phyloP scores from a whole-genome alignment of 1,139 yeast species.

The Magnusiomyces paraingens region DNA sequence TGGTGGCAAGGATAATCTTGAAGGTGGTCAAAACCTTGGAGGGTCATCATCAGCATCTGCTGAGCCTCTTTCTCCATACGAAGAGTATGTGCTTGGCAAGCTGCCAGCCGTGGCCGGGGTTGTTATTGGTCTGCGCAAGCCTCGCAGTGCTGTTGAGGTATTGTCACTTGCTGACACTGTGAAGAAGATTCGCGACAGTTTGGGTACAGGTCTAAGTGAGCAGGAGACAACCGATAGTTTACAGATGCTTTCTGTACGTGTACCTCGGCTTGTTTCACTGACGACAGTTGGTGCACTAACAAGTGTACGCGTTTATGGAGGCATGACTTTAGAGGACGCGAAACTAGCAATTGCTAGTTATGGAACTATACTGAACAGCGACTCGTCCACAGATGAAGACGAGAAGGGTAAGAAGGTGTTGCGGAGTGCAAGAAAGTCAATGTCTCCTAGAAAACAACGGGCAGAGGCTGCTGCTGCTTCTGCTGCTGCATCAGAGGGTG shows the following conservation, averaged over 20 bases:
- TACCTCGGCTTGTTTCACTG: constrained; percentile 7
- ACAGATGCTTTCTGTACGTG: constrained; percentile 6
- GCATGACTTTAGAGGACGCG: background rate
- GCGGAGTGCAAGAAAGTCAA: background rate
- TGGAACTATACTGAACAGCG: background rate
- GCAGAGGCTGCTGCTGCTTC: too few relatives aligned
- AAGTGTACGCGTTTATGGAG: background rate
- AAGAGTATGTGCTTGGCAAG: constrained; percentile 12
- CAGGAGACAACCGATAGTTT: constrained; percentile 10
- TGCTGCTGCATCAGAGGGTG: too few relatives aligned
- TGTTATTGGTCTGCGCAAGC: constrained; percentile 11
- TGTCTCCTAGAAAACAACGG: too few relatives aligned
- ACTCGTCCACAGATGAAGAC: background rate
- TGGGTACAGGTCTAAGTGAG: constrained; percentile 5
- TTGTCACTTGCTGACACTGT: constrained; percentile 8
- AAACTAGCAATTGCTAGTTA: background rate
- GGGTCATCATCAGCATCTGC: background rate
- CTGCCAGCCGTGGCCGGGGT: constrained; percentile 11
- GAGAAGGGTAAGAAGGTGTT: background rate
- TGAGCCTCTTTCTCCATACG: background rate
- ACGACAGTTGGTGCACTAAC: background rate
- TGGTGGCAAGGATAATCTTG: background rate
- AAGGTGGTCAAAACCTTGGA: background rate
- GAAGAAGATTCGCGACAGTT: constrained; percentile 12
- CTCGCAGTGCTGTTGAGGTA: constrained; percentile 3